Base-by-base conservation (phyloP, 208 protist genomes). In the Acanthamoeba lenticulata region DNA sequence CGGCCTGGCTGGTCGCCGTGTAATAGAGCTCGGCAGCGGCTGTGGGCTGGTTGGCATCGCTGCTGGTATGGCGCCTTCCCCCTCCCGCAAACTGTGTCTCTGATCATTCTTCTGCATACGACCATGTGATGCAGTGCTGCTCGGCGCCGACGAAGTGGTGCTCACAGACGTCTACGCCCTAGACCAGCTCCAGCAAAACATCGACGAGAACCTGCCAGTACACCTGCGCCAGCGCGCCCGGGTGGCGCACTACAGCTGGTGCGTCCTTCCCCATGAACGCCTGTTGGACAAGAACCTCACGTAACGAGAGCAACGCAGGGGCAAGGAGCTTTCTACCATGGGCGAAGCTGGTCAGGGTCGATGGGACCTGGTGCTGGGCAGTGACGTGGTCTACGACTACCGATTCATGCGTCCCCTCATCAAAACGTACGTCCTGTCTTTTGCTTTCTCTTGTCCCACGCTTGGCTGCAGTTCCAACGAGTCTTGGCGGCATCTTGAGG, bases 211-310 rank as follows among this genome's bases (percentile, higher is more conserved):
- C 36, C 21, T 74, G 65, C 65, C 65, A 9, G 32, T 29, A 74
- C 9, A 74, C 29, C 5, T 74, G 65, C 6, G 13, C 11, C 65
- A 74, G 19, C 65, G 65, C 9, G 65, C 65, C 65, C 15, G 11
- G 65, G 65, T 74, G 15, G 65, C 65, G 21, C 65, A 74, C 36
- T 74, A 74, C 36, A 74, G 36, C n/a, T 74, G 65, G 65, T 74
- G n/a, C 5, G 11, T 21, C 6, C 60, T 6, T 27, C 11, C 5
- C 60, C 29, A 34, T n/a, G 19, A 34, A 69, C 3, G 21, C 60
- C 24, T 29, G 60, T 11, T 19, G 1, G 32, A 38, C 11, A 36
- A 69, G 24, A 69, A 38, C 52, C 52, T 60, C 52, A 21, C 52
- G n/a, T n/a, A n/a, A n/a, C n/a, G n/a, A n/a, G n/a, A n/a, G n/a